Percentiles rank a stretch among this genome's conserved stretches.
These are phyloP conservation scores for Chytriomyces sp. DNA, from an alignment of 192 early-diverging fungal genomes.

Conservation along the genomic window DNA sequence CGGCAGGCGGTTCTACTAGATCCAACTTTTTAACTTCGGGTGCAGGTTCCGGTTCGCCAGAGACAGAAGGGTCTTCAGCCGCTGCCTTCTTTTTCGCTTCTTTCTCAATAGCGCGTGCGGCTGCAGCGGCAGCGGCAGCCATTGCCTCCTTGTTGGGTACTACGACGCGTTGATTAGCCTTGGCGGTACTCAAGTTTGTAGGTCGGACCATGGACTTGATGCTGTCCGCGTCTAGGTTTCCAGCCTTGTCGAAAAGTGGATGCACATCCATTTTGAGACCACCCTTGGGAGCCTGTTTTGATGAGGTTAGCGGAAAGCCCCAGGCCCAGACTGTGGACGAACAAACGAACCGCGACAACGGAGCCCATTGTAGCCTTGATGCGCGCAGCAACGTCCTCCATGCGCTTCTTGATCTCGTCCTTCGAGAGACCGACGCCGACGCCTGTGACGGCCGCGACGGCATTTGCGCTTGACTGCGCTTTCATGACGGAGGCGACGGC, in stretches of 20 bases:
- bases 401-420: slow-evolving; percentile 51
- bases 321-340: neutral
- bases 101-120: slow-evolving; percentile 3
- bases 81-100: slow-evolving; percentile 18
- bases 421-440: slow-evolving; percentile 4
- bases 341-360: neutral
- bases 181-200: slow-evolving; percentile 58
- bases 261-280: slow-evolving; percentile 51
- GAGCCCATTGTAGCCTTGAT: slow-evolving; percentile 11
- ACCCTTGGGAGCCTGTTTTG: slow-evolving; percentile 28
- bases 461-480: neutral
- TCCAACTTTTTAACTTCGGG: slow-evolving; percentile 57
- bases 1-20: slow-evolving; percentile 48
- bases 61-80: neutral
- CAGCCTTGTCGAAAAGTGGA: slow-evolving; percentile 37
- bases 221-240: slow-evolving; percentile 48
- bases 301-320: neutral
- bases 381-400: slow-evolving; percentile 22
- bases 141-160: slow-evolving; percentile 2
- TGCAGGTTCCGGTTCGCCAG: slow-evolving; percentile 28
- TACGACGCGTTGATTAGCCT: slow-evolving; percentile 70
- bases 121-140: slow-evolving; percentile 34
- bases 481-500: slow-evolving; percentile 12
- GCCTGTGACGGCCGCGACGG: slow-evolving; percentile 12
- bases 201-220: slow-evolving; percentile 61